A percentile compares a stretch with the other conserved stretches of the same genome.
Conservation (phyloP, 352 stramenopile genomes). For the Phytophthora syringae region DNA sequence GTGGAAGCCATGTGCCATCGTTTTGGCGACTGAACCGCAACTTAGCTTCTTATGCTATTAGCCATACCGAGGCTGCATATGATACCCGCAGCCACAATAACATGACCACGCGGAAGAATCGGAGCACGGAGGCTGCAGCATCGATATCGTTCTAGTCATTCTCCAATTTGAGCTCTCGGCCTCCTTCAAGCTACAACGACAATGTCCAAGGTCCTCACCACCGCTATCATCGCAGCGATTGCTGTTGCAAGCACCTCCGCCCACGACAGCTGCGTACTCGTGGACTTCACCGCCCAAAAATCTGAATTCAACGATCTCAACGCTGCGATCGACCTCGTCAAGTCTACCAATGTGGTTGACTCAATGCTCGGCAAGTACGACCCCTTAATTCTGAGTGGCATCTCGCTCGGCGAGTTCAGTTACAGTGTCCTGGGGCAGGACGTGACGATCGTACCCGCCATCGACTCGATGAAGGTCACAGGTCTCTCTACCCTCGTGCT, state of each 20-base stretch:
- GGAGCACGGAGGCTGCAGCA: too few relatives aligned
- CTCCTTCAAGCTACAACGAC: not conserved
- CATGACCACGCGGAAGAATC: too few relatives aligned
- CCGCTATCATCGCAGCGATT: not conserved
- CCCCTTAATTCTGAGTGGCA: slow-evolving; percentile 38
- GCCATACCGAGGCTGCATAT: too few relatives aligned
- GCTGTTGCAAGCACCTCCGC: not conserved
- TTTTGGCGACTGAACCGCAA: too few relatives aligned
- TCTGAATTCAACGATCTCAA: slow-evolving; percentile 52
- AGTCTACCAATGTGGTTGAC: slow-evolving; percentile 16
- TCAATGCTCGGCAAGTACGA: slow-evolving; percentile 36
- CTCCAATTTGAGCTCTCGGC: too few relatives aligned
- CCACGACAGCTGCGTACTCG: slow-evolving; percentile 35
- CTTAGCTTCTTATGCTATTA: too few relatives aligned
- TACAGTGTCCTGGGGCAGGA: slow-evolving; percentile 44
- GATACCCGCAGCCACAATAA: too few relatives aligned
- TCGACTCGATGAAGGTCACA: slow-evolving; percentile 49
- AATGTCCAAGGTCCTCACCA: slow-evolving; percentile 1
- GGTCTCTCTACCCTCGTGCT: slow-evolving; percentile 47
- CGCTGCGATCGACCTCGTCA: slow-evolving; percentile 27
- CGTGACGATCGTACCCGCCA: slow-evolving; percentile 47
- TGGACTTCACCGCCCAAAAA: slow-evolving; percentile 48
- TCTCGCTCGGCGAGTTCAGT: slow-evolving; percentile 43
- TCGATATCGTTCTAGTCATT: too few relatives aligned
- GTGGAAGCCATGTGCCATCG: too few relatives aligned